Conservation (phyloP, 495 filamentous ascomycete species). For the Wilcoxina mikolae region DNA sequence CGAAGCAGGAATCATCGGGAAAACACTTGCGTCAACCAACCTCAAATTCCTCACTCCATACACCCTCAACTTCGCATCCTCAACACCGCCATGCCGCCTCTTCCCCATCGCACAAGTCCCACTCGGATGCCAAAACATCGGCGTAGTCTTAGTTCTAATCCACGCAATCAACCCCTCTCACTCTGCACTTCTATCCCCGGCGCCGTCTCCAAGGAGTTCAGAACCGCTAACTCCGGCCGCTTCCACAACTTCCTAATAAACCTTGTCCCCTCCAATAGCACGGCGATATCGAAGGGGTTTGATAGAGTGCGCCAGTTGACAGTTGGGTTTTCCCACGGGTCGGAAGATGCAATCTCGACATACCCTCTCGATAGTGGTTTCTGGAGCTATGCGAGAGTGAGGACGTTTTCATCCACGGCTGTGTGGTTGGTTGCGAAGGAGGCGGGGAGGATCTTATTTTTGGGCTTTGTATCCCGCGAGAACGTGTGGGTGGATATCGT, state of each 20-base stretch:
- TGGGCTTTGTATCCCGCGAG: conserved; percentile 28
- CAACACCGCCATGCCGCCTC: conserved; percentile 31
- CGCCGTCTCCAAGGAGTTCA: background rate
- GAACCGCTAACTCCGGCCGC: background rate
- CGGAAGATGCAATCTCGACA: conserved; percentile 28
- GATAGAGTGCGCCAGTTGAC: conserved; percentile 31
- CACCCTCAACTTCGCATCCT: conserved; percentile 36
- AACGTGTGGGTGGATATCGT: conserved; percentile 29
- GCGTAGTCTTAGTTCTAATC: background rate
- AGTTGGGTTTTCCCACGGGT: conserved; percentile 26
- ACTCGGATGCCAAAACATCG: conserved; percentile 34
- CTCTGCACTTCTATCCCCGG: too few species aligned
- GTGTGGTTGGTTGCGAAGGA: background rate
- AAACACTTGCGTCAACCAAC: conserved; percentile 41
- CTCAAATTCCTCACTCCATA: conserved; percentile 37
- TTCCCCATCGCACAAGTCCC: conserved; percentile 44
- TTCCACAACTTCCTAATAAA: background rate
- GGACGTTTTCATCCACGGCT: conserved; percentile 4
- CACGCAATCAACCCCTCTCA: background rate
- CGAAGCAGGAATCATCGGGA: conserved; percentile 37
- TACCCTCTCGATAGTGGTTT: conserved; percentile 22
- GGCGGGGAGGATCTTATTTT: conserved; percentile 1
- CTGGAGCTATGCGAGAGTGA: background rate
- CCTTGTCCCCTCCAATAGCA: background rate
- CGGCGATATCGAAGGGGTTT: conserved; percentile 28